phyloP scores from a whole-genome alignment of 2,329 filamentous ascomycete genomes.

The Gaeumannomyces tritici region DNA sequence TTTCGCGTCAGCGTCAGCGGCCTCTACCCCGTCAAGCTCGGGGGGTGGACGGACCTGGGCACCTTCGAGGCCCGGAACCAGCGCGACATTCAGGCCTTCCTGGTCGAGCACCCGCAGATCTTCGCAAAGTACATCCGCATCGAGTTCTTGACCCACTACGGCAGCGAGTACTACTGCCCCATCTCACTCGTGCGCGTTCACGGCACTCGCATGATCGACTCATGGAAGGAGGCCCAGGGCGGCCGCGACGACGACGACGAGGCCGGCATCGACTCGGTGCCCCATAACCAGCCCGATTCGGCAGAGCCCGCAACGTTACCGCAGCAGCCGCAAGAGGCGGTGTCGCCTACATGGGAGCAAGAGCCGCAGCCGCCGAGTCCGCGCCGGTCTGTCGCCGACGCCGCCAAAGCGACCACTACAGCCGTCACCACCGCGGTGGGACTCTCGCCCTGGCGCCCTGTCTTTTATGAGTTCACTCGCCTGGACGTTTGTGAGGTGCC shows the following conservation, averaged over 20 bases:
- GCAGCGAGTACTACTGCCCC: slow-evolving; percentile 94
- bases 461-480: slow-evolving; percentile 8
- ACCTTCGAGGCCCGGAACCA: slow-evolving; percentile 88
- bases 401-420: not conserved
- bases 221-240: slow-evolving; percentile 73
- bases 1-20: slow-evolving; percentile 92
- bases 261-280: slow-evolving; percentile 14
- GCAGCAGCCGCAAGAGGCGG: slow-evolving; percentile 9
- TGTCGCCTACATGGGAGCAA: not conserved
- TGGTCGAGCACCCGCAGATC: slow-evolving; percentile 89
- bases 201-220: slow-evolving; percentile 92
- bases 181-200: slow-evolving; percentile 85
- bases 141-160: slow-evolving; percentile 88
- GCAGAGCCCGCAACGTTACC: slow-evolving; percentile 17
- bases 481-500: slow-evolving; percentile 14
- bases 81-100: slow-evolving; percentile 86
- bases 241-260: slow-evolving; percentile 55
- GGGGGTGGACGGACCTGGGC: slow-evolving; percentile 85
- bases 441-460: slow-evolving; percentile 16
- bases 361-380: slow-evolving; percentile 4
- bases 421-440: slow-evolving; percentile 9
- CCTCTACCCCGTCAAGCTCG: slow-evolving; percentile 82
- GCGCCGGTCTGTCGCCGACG: not conserved
- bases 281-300: slow-evolving; percentile 14
- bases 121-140: slow-evolving; percentile 91